These are phyloP conservation scores for Capronia americana DNA, from an alignment of 2,329 filamentous ascomycete species.

Conservation along the genomic window DNA sequence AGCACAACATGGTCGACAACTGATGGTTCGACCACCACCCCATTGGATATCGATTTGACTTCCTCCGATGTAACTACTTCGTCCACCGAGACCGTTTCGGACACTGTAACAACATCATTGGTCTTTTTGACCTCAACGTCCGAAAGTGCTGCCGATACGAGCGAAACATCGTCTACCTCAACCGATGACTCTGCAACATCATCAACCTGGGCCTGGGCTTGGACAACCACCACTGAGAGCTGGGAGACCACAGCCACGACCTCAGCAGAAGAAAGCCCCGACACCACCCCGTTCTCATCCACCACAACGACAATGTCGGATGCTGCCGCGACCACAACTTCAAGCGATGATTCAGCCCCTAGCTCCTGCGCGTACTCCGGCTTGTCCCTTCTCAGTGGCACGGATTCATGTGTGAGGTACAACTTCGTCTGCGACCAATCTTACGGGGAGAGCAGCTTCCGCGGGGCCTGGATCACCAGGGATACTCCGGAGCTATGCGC, in stretches of 20 bases:
- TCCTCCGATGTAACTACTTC: constrained; percentile 7
- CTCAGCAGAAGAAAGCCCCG: background rate
- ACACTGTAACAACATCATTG: background rate
- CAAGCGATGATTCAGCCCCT: background rate
- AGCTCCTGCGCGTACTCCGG: constrained; percentile 12
- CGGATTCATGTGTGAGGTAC: constrained; percentile 26
- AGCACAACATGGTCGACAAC: constrained; percentile 15
- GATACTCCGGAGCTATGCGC: constrained; percentile 19
- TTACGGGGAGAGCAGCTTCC: constrained; percentile 57
- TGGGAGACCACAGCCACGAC: constrained; percentile 7
- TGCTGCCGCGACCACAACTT: constrained; percentile 10
- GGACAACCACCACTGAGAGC: constrained; percentile 7
- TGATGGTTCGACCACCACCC: constrained; percentile 4
- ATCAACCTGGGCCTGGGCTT: constrained; percentile 4
- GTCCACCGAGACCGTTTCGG: background rate
- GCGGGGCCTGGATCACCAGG: constrained; percentile 37
- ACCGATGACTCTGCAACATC: constrained; percentile 8
- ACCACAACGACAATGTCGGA: constrained; percentile 1
- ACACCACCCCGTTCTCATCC: constrained; percentile 2
- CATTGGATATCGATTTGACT: background rate
- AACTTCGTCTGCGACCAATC: constrained; percentile 51
- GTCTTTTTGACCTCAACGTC: background rate
- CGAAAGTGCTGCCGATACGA: background rate
- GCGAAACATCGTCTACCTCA: constrained; percentile 3
- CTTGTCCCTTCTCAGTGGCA: constrained; percentile 3